Evolutionary conservation across 257 asterid genomes (phyloP).

Genomic region (Plectranthus barbatus): DNA sequence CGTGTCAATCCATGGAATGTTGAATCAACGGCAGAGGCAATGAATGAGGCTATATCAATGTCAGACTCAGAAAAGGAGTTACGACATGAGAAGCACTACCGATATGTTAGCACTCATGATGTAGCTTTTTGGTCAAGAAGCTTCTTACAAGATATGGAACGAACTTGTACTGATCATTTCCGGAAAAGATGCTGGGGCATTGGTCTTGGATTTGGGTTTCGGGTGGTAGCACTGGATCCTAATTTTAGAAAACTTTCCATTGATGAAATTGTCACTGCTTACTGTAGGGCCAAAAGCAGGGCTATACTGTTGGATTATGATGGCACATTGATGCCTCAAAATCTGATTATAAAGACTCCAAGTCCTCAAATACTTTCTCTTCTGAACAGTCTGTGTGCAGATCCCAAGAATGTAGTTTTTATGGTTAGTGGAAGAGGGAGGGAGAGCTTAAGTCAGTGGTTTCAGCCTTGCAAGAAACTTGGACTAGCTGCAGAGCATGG

Average conservation of each 20-base stretch:
- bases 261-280: conserved; percentile 59
- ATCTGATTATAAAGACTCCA: conserved; percentile 54
- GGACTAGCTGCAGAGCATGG: conserved; percentile 94
- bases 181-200: conserved; percentile 70
- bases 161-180: conserved; percentile 72
- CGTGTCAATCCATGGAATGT: conserved; percentile 89
- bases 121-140: conserved; percentile 81
- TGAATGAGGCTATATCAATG: conserved; percentile 67
- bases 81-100: conserved; percentile 79
- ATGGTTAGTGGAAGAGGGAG: conserved; percentile 84
- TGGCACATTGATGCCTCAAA: conserved; percentile 79
- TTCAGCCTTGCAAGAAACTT: conserved; percentile 58
- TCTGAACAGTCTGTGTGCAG: conserved; percentile 55
- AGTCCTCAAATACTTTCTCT: conserved; percentile 51
- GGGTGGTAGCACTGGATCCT: conserved; percentile 77
- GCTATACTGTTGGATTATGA: conserved; percentile 82
- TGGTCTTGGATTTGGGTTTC: conserved; percentile 77
- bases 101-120: conserved; percentile 65
- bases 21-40: conserved; percentile 71
- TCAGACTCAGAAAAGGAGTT: conserved; percentile 62
- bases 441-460: conserved; percentile 62
- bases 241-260: conserved; percentile 59
- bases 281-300: conserved; percentile 48
- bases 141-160: conserved; percentile 76
- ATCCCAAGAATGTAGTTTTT: conserved; percentile 43